These are phyloP conservation scores for Aurifilum marmelostoma DNA, from an alignment of 2,329 filamentous ascomycete species.

Conservation along the genomic window DNA sequence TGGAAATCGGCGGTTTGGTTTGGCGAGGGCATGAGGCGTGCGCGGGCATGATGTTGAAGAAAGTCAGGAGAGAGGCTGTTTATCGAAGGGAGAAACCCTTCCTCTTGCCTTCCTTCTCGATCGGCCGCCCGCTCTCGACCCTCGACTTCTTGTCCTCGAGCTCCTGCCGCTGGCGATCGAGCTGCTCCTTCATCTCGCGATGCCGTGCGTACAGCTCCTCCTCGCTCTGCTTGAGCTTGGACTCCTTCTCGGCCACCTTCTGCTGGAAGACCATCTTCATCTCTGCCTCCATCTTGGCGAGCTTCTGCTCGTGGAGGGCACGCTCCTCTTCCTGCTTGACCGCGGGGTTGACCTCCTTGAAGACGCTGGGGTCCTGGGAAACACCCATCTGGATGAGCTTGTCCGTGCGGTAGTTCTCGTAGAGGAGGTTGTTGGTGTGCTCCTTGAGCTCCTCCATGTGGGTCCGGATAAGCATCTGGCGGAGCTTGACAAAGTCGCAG, in stretches of 20 bases:
- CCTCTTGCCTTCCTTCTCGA: conserved; percentile 98
- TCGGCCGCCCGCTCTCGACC: conserved; percentile 89
- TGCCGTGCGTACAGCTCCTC: conserved; percentile 98
- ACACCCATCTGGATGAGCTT: conserved; percentile 99
- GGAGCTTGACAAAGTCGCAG: conserved; percentile 99
- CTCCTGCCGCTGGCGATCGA: conserved; percentile 91
- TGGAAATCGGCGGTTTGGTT: conserved; percentile 60
- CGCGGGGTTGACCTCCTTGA: conserved; percentile 99
- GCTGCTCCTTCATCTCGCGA: conserved; percentile 99
- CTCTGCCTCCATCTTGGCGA: conserved; percentile 99
- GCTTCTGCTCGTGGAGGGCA: conserved; percentile 97
- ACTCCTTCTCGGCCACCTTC: conserved; percentile 99
- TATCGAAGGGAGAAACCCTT: conserved; percentile 99
- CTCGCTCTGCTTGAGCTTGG: conserved; percentile 98
- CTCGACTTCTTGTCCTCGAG: conserved; percentile 98
- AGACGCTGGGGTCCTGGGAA: conserved; percentile 96
- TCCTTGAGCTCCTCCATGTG: conserved; percentile 99
- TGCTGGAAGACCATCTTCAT: conserved; percentile 99
- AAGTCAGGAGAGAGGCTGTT: conserved; percentile 39
- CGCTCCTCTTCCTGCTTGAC: conserved; percentile 99
- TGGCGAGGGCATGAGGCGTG: conserved; percentile 63
- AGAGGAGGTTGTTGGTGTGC: conserved; percentile 98
- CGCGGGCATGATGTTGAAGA: conserved; percentile 56
- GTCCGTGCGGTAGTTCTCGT: conserved; percentile 99
- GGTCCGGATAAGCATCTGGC: conserved; percentile 99